Base-by-base conservation (phyloP, 2,329 filamentous ascomycete genomes). In the Trichoderma koningii region DNA sequence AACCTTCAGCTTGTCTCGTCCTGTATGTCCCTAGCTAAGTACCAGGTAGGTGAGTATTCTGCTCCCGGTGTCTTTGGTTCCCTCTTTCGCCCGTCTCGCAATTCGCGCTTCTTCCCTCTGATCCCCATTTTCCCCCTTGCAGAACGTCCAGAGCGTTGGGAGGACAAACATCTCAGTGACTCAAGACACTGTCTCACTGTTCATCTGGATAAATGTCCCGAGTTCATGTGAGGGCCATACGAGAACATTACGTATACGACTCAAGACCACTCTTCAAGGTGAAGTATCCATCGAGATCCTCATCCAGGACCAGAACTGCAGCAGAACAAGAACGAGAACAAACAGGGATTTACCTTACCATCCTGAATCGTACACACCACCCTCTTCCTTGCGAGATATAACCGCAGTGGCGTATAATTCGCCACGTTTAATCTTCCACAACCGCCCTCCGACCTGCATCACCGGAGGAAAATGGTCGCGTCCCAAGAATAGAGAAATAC, bases 341-440 rank as follows among this genome's bases (percentile, higher is more conserved):
- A 38, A 38, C 34, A 14, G 34, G 34, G 2, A 38, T 38, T 5
- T 38, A 3, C 12, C 34, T 38, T 38, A 3, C 34, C 34, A 14
- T 38, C 34, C 34, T 3, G 10, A 14, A 38, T 38, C 12, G 34
- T 14, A 38, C 34, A 38, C 34, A 38, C 34, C 34, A 38, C 34
- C 34, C 12, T 38, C 3, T 14, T 38, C 34, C 14, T 5, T 38
- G 34, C 2, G 5, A 14, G 5, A 38, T 38, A 38, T 12, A 38
- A 14, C 10, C 34, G 12, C 34, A 38, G 34, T n/a, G 17, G 28
- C 44, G 42, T 30, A 44, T 6, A 28, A 38, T 14, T 30, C 47
- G 38, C 48, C 42, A 38, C 50, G 42, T 38, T 55, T 55, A 38
- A 28, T 28, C 48, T 53, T 63, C 3, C 60, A 63, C 41, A 47